phyloP scores from a whole-genome alignment of 2,329 filamentous ascomycete species.

The Trichoderma sp. region DNA sequence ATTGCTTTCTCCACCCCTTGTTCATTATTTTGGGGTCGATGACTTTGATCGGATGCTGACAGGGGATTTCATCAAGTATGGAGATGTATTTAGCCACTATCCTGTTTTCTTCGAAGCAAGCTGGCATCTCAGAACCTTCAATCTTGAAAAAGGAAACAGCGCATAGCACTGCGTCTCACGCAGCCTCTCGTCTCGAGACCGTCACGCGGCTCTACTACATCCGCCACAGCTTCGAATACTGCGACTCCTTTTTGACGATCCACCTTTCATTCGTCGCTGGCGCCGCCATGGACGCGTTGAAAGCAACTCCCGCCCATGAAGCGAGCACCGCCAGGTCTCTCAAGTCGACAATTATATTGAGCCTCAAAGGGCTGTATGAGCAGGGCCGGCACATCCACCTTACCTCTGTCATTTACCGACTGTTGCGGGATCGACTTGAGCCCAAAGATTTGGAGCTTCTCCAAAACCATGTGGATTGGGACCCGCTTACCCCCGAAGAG shows the following conservation, averaged over 20 bases:
- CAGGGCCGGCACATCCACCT: slow-evolving; percentile 21
- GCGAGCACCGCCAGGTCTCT: not conserved
- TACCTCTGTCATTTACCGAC: slow-evolving; percentile 12
- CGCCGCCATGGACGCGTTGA: slow-evolving; percentile 8
- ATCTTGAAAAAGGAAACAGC: slow-evolving; percentile 6
- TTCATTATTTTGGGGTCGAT: too few species aligned
- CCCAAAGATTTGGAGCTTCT: not conserved
- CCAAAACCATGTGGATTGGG: slow-evolving; percentile 6
- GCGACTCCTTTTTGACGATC: slow-evolving; percentile 19
- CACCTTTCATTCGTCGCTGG: slow-evolving; percentile 12
- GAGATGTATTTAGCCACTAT: slow-evolving; percentile 17
- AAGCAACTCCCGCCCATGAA: not conserved
- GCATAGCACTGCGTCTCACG: slow-evolving; percentile 23
- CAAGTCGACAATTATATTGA: slow-evolving; percentile 20
- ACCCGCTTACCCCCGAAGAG: slow-evolving; percentile 2
- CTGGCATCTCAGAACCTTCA: not conserved
- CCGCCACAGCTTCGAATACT: slow-evolving; percentile 35
- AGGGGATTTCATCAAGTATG: not conserved
- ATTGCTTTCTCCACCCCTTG: not conserved
- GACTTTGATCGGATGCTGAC: not conserved
- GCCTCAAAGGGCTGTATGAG: slow-evolving; percentile 19
- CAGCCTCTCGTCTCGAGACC: slow-evolving; percentile 37
- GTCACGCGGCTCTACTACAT: slow-evolving; percentile 40
- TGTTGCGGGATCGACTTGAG: slow-evolving; percentile 2
- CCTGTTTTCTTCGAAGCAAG: slow-evolving; percentile 4